Base-by-base conservation (phyloP, 75 land plant species). In the Adiantum capillusveneris region DNA sequence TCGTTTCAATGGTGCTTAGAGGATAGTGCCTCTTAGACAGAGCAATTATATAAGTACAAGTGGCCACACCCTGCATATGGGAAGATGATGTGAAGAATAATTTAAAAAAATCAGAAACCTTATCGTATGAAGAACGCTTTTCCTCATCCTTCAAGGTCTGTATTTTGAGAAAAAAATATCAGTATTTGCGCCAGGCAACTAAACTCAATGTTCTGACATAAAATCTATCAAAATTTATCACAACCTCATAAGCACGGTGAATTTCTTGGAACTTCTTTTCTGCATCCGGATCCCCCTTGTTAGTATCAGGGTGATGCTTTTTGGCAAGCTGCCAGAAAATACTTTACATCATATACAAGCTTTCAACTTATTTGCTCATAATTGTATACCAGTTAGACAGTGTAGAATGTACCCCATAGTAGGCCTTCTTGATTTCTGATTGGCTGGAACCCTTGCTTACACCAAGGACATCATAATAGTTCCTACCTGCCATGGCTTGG, bases 251-350 rank as follows among this genome's bases (percentile, higher is more conserved):
- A 27, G 95, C 98, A 30, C 85, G 80, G 56, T 92, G 87, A 53
- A 93, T 79, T 66, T 93, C 98, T 52, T 93, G 98, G 66, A 93
- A 93, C 72, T 88, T 88, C 64, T 70, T 79, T 68, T 85, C 92
- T 49, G 90, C 85, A 29, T 68, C 61, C 31, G 84, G 72, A 71
- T 79, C 71, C n/a, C 73, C 87, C 59, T 79, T 83, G 62, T 85
- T 93, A 44, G 79, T 71, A 66, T 93, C 98, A 31, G 98, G 98
- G 73, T 93, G 98, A 51, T 83, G 81, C 59, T 85, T 83, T 71
- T 93, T 88, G 0, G 98, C 98, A 60, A 93, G 73, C 97, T 91
- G 72, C 20, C 26, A 25, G 48, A 6, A 34, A 34, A 34, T 34
- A 34, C 3, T n/a, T n/a, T n/a, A n/a, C 37, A 34, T 34, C 7